Conservation (phyloP, 768 basidiomycete species). For the Tulasnella sp. region DNA sequence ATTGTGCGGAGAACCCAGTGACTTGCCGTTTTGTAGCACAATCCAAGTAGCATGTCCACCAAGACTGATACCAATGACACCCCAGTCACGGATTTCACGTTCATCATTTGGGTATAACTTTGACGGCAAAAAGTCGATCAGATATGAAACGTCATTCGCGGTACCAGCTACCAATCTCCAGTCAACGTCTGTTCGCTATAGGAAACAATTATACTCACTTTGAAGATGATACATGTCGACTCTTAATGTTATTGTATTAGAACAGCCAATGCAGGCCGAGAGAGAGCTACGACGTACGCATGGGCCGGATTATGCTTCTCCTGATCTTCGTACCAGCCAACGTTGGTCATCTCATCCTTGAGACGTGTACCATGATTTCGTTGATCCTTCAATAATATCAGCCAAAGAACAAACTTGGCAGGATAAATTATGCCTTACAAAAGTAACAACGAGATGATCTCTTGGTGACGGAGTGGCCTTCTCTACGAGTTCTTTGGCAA, state of each 20-base stretch:
- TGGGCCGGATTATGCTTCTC: conserved; percentile 32
- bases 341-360: conserved; percentile 30
- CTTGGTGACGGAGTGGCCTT: conserved; percentile 15
- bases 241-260: conserved; percentile 17
- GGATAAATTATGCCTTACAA: conserved; percentile 27
- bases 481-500: conserved; percentile 23
- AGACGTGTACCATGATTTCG: conserved; percentile 38
- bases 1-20: too few species aligned
- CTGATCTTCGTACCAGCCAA: conserved; percentile 27
- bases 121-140: conserved; percentile 66
- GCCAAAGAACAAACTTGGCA: background rate
- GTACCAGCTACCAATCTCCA: conserved; percentile 39
- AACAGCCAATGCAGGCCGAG: background rate
- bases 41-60: conserved; percentile 82
- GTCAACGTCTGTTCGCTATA: background rate
- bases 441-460: conserved; percentile 36
- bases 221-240: conserved; percentile 40
- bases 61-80: conserved; percentile 60
- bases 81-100: conserved; percentile 50
- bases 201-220: conserved; percentile 24
- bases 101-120: conserved; percentile 61
- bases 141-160: conserved; percentile 58
- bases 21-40: conserved; percentile 41
- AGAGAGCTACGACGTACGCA: conserved; percentile 26
- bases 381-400: conserved; percentile 31